phyloP scores from a whole-genome alignment of 2,329 filamentous ascomycete genomes.

The Periconia sp. region DNA sequence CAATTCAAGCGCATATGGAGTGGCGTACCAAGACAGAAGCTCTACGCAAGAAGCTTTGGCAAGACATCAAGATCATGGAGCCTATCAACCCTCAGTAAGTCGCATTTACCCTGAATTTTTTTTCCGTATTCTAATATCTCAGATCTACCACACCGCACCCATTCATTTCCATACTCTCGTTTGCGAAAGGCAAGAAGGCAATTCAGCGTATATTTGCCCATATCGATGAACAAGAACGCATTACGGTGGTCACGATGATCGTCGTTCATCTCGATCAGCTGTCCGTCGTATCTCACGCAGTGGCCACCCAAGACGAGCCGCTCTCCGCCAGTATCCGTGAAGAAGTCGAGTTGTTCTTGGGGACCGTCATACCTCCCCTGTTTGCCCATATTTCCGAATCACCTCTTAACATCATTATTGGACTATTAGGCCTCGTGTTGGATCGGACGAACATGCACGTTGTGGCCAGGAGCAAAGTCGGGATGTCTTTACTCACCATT shows the following conservation, averaged over 20 bases:
- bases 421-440: conserved; percentile 81
- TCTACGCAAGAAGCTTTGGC: conserved; percentile 83
- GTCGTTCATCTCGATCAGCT: conserved; percentile 89
- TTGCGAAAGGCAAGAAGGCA: conserved; percentile 93
- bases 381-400: conserved; percentile 91
- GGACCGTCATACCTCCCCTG: conserved; percentile 84
- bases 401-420: conserved; percentile 85
- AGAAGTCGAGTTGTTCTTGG: conserved; percentile 87
- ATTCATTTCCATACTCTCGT: conserved; percentile 94
- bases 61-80: conserved; percentile 86
- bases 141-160: conserved; percentile 75
- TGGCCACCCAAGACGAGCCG: conserved; percentile 71
- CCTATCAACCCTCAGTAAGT: conserved; percentile 67
- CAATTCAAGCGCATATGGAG: conserved; percentile 73
- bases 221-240: conserved; percentile 87
- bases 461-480: conserved; percentile 85
- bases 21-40: conserved; percentile 72
- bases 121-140: conserved; percentile 26
- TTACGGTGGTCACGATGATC: conserved; percentile 94
- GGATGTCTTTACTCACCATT: conserved; percentile 88
- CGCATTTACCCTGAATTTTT: not conserved
- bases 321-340: conserved; percentile 74
- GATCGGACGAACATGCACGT: conserved; percentile 78
- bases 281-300: conserved; percentile 82
- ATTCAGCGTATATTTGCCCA: conserved; percentile 94